Conservation (phyloP, 345 rosid genomes). For the Xanthoceras sorbifolium region DNA sequence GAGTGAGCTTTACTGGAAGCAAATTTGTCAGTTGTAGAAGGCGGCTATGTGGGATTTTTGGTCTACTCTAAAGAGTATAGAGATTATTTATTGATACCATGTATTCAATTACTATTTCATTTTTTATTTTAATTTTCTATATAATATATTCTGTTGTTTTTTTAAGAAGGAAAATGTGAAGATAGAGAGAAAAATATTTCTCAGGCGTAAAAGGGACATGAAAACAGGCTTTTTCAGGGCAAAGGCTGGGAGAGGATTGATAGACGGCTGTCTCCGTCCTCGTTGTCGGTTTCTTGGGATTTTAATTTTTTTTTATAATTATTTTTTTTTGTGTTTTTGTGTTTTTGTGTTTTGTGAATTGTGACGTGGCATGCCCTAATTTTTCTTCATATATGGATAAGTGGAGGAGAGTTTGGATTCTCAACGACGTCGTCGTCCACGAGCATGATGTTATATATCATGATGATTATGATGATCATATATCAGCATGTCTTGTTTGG, state of each 20-base stretch:
- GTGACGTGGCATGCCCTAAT: too few species aligned
- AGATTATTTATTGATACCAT: not conserved
- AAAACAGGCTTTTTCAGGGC: slow-evolving; percentile 21
- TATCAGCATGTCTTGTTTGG: too few species aligned
- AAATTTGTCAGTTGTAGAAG: slow-evolving; percentile 31
- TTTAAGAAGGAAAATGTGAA: not conserved
- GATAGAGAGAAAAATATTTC: not conserved
- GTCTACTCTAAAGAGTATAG: slow-evolving; percentile 13
- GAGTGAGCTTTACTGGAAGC: slow-evolving; percentile 3
- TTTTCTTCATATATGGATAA: too few species aligned
- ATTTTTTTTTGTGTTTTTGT: not conserved
- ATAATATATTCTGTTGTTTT: too few species aligned
- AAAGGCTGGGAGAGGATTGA: slow-evolving; percentile 13
- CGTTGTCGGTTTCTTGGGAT: slow-evolving; percentile 30
- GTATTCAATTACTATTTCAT: not conserved
- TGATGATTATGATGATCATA: too few species aligned
- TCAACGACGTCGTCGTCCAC: too few species aligned
- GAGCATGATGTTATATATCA: too few species aligned
- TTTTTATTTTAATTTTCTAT: too few species aligned
- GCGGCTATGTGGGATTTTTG: slow-evolving; percentile 23
- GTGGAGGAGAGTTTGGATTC: too few species aligned
- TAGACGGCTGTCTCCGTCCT: slow-evolving; percentile 31
- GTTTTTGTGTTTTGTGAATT: too few species aligned
- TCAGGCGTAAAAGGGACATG: not conserved
- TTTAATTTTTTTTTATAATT: slow-evolving; percentile 3